phyloP scores from a whole-genome alignment of 805 yeast genomes.

The Saccharomycopsis malanga region DNA sequence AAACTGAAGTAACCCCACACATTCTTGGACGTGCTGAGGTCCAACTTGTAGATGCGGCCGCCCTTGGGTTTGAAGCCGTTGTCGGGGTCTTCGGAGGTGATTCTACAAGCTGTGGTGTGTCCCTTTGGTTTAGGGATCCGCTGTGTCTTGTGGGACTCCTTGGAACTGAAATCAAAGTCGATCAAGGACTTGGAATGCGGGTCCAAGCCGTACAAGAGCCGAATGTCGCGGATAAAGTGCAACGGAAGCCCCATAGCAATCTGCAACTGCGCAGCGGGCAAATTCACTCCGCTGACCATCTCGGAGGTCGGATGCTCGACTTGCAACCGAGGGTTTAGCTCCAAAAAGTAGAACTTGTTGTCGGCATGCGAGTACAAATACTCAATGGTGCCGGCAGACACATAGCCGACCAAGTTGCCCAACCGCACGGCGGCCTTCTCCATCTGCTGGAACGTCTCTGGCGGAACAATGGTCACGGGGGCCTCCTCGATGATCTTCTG shows the following conservation, averaged over 20 bases:
- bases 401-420: slow-evolving; percentile 95
- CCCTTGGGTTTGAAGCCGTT: slow-evolving; percentile 99
- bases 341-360: slow-evolving; percentile 92
- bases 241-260: slow-evolving; percentile 99
- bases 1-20: slow-evolving; percentile 99
- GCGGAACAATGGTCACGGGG: slow-evolving; percentile 91
- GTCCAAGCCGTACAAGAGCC: slow-evolving; percentile 90
- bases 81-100: slow-evolving; percentile 98
- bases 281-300: slow-evolving; percentile 97
- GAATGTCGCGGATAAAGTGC: slow-evolving; percentile 88
- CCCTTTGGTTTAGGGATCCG: slow-evolving; percentile 95
- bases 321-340: slow-evolving; percentile 96
- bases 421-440: slow-evolving; percentile 96
- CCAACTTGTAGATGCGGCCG: slow-evolving; percentile 92
- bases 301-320: slow-evolving; percentile 99
- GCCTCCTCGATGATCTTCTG: slow-evolving; percentile 99
- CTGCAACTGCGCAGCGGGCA: slow-evolving; percentile 98
- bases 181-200: slow-evolving; percentile 87
- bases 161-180: slow-evolving; percentile 80
- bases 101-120: slow-evolving; percentile 98
- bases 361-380: slow-evolving; percentile 91
- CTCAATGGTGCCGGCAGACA: slow-evolving; percentile 98
- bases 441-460: slow-evolving; percentile 81
- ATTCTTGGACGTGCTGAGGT: slow-evolving; percentile 92
- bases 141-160: slow-evolving; percentile 67